Evolutionary conservation across 306 rosid species (phyloP).

Genomic region (Carpinus fangiana): DNA sequence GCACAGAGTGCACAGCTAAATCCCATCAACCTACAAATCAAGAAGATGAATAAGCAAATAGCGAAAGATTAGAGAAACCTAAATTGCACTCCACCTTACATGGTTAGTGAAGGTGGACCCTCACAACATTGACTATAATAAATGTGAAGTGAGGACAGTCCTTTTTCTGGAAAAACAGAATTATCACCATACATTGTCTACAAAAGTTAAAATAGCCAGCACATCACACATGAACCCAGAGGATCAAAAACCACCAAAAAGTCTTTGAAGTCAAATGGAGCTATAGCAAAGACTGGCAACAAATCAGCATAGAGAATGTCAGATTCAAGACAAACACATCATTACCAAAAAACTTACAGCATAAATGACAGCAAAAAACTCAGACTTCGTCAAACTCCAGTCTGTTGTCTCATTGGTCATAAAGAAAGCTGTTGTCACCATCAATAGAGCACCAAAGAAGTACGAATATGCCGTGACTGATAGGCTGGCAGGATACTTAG

Average conservation of each 20-base stretch:
- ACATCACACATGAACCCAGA: not conserved
- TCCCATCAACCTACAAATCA: not conserved
- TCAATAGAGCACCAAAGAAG: slow-evolving; percentile 64
- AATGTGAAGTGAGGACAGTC: not conserved
- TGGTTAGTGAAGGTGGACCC: not conserved
- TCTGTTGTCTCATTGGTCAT: slow-evolving; percentile 54
- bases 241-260: not conserved
- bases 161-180: not conserved
- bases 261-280: not conserved
- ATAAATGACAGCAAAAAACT: slow-evolving; percentile 76
- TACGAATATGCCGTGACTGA: slow-evolving; percentile 86
- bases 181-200: not conserved
- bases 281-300: not conserved
- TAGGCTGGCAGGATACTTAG: slow-evolving; percentile 72
- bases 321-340: not conserved
- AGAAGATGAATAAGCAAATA: not conserved
- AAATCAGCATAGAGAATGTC: not conserved
- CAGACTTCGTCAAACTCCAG: slow-evolving; percentile 76
- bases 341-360: slow-evolving; percentile 54
- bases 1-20: not conserved
- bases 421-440: slow-evolving; percentile 68
- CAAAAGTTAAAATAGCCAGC: not conserved
- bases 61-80: not conserved
- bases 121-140: not conserved
- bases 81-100: not conserved